Conservation (phyloP, 345 rosid species). For the rapeseed (Brassica napus) region Da-Ae NC_063451.1:29836001-29836500, state of each 20-base stretch:
- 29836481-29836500: constrained; percentile 67
- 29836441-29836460: constrained; percentile 84
- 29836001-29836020: constrained; percentile 89
- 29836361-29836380: constrained; percentile 91
- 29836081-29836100: constrained; percentile 67
- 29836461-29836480: constrained; percentile 55
- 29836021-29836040: constrained; percentile 82
- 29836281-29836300: constrained; percentile 13
- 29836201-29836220: constrained; percentile 92
- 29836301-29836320: constrained; percentile 5
- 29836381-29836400: constrained; percentile 87
- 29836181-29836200: constrained; percentile 80
- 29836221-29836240: constrained; percentile 90
- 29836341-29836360: constrained; percentile 64
- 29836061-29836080: constrained; percentile 78
- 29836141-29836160: not conserved
- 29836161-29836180: not conserved
- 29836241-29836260: constrained; percentile 93
- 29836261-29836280: constrained; percentile 71
- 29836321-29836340: not conserved
- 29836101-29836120: constrained; percentile 45
- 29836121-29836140: not conserved
- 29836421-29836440: constrained; percentile 59
- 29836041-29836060: constrained; percentile 85
- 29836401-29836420: constrained; percentile 95